These are phyloP conservation scores for Fusarium veterinarium DNA, from an alignment of 2,329 filamentous ascomycete genomes.

Conservation along the genomic window DNA sequence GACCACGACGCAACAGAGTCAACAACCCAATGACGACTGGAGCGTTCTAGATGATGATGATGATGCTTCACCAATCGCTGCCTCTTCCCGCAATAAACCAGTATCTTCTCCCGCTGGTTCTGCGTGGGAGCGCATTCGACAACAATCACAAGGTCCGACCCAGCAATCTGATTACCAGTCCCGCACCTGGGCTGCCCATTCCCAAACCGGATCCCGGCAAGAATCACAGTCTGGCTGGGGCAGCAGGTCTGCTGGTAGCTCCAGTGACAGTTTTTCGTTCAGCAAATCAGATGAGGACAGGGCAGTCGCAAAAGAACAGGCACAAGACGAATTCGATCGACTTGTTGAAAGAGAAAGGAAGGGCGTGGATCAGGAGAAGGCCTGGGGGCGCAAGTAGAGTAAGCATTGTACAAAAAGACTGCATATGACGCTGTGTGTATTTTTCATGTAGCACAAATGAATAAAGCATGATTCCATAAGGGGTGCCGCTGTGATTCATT, in stretches of 20 bases:
- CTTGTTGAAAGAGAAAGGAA: slow-evolving; percentile 59
- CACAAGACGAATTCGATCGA: slow-evolving; percentile 63
- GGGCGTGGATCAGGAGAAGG: slow-evolving; percentile 45
- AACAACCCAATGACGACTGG: slow-evolving; percentile 39
- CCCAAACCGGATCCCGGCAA: slow-evolving; percentile 17
- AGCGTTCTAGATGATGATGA: slow-evolving; percentile 48
- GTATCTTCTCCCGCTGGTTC: slow-evolving; percentile 44
- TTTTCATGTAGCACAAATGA: slow-evolving; percentile 4
- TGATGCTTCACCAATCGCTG: slow-evolving; percentile 58
- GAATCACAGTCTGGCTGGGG: slow-evolving; percentile 41
- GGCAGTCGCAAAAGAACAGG: slow-evolving; percentile 55
- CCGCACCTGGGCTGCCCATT: slow-evolving; percentile 26
- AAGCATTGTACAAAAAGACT: neutral
- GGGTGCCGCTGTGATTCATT: neutral
- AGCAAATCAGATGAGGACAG: slow-evolving; percentile 53
- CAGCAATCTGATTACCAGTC: slow-evolving; percentile 32
- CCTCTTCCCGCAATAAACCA: slow-evolving; percentile 43
- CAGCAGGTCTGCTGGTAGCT: slow-evolving; percentile 43
- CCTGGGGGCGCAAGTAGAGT: slow-evolving; percentile 39
- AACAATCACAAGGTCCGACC: slow-evolving; percentile 41
- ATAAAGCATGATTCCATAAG: neutral
- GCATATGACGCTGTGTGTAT: slow-evolving; percentile 6
- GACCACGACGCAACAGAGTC: slow-evolving; percentile 15
- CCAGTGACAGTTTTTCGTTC: slow-evolving; percentile 50
- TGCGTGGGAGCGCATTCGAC: slow-evolving; percentile 59